phyloP scores from a whole-genome alignment of 352 stramenopile species.

The Peronospora tabacina region DNA sequence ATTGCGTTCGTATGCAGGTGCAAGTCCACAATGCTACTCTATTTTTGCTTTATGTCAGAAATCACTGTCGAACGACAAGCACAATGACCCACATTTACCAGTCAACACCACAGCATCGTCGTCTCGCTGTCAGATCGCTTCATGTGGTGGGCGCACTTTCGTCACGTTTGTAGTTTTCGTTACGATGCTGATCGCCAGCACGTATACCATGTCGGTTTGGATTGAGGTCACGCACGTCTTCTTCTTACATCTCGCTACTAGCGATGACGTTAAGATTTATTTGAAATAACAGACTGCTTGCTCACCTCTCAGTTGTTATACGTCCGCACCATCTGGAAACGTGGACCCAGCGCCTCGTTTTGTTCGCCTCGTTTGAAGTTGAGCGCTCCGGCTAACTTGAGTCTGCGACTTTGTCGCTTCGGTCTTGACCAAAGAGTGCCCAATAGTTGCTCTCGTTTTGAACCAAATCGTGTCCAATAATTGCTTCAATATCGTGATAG shows the following conservation, averaged over 20 bases:
- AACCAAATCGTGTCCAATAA: background rate
- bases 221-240: no score
- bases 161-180: no score
- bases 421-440: background rate
- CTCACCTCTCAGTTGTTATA: background rate
- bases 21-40: background rate
- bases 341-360: background rate
- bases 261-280: no score
- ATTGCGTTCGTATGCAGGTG: background rate
- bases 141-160: no score
- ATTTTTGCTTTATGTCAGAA: no score
- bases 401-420: no score
- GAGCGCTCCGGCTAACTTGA: background rate
- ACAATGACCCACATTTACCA: background rate
- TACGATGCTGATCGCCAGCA: no score
- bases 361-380: background rate
- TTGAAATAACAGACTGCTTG: no score
- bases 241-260: no score
- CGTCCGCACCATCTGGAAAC: background rate
- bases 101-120: slow-evolving; percentile 21
- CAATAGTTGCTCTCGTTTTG: no score
- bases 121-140: slow-evolving; percentile 5
- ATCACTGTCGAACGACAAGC: background rate
- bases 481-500: no score
- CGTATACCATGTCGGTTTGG: no score